phyloP scores from a whole-genome alignment of 306 rosid species.

The Ziziphus jujuba region DNA sequence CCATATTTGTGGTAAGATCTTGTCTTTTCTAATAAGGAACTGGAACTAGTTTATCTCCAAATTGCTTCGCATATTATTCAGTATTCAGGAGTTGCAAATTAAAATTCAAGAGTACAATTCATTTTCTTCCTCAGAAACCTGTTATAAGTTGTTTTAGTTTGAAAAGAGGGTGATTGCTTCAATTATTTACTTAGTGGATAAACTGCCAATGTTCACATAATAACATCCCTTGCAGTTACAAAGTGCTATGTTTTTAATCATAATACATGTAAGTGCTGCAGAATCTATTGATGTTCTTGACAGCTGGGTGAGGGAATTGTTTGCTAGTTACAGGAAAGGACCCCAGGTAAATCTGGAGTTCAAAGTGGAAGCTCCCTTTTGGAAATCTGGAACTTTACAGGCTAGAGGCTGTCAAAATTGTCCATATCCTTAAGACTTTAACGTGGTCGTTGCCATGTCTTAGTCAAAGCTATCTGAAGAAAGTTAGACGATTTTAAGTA shows the following conservation, averaged over 20 bases:
- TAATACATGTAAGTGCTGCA: constrained; percentile 35
- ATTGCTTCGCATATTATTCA: too few species aligned
- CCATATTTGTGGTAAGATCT: neutral
- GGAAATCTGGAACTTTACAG: constrained; percentile 82
- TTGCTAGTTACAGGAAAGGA: constrained; percentile 62
- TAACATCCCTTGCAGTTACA: too few species aligned
- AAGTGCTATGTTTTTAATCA: neutral
- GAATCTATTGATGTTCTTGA: constrained; percentile 92
- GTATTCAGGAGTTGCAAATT: too few species aligned
- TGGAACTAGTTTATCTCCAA: too few species aligned
- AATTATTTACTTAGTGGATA: neutral
- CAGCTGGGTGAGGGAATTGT: constrained; percentile 83
- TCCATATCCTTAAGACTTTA: constrained; percentile 74
- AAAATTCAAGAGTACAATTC: neutral
- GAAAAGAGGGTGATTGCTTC: neutral
- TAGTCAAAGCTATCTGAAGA: constrained; percentile 67
- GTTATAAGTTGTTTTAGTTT: neutral
- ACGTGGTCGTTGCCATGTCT: constrained; percentile 88
- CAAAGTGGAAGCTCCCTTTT: constrained; percentile 67
- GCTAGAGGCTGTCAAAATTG: constrained; percentile 90
- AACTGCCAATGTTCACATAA: neutral
- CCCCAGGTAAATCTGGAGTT: constrained; percentile 55
- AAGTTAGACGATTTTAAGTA: too few species aligned
- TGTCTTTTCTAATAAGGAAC: too few species aligned
- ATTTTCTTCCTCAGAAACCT: neutral